A percentile compares a stretch with the other conserved stretches of the same genome.
phyloP scores from a whole-genome alignment of 495 filamentous ascomycete species.

The Aspergillus ellipticus region DNA sequence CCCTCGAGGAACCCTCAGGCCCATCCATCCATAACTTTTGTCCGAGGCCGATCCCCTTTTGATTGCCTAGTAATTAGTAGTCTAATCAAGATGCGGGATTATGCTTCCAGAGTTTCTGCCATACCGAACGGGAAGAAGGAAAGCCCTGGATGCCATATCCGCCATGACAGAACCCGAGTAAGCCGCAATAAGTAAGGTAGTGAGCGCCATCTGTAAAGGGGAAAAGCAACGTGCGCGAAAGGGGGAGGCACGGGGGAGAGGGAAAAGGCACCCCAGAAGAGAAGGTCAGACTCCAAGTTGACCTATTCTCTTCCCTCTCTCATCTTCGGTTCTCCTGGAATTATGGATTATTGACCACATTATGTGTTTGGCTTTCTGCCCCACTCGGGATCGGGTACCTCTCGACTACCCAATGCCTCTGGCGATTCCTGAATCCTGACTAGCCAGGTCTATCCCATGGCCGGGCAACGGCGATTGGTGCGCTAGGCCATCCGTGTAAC shows the following conservation, averaged over 20 bases:
- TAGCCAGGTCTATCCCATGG: neutral
- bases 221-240: neutral
- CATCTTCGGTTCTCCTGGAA: neutral
- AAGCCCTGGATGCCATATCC: too few relatives aligned
- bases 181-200: constrained; percentile 5
- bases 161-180: constrained; percentile 3
- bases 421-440: neutral
- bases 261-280: too few relatives aligned
- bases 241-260: too few relatives aligned
- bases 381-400: constrained; percentile 3
- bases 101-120: constrained; percentile 11
- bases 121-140: constrained; percentile 5
- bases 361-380: neutral
- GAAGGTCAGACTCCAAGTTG: constrained; percentile 8
- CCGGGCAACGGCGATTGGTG: constrained; percentile 1
- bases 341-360: neutral
- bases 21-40: constrained; percentile 5
- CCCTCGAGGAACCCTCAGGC: constrained; percentile 9
- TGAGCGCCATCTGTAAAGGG: too few relatives aligned
- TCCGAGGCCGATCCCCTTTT: constrained; percentile 12
- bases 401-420: neutral
- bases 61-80: neutral
- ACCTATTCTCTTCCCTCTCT: constrained; percentile 3
- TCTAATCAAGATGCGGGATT: constrained; percentile 10
- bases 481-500: constrained; percentile 13